These are phyloP conservation scores for Poronia punctata DNA, from an alignment of 495 filamentous ascomycete species.

Conservation along the genomic window DNA sequence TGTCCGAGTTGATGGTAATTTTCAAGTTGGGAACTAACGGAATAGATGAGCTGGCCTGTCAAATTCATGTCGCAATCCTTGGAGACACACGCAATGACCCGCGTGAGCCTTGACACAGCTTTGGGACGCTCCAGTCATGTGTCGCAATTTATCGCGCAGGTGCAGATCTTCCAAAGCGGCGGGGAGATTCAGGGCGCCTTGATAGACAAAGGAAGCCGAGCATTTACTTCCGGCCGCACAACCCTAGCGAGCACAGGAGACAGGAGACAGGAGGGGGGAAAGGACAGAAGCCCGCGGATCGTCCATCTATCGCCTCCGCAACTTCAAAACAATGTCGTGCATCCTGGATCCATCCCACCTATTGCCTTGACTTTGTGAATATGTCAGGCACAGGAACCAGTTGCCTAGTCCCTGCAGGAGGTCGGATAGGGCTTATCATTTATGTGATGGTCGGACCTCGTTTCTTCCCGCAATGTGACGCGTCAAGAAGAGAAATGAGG, in stretches of 20 bases:
- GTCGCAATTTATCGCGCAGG: constrained; percentile 1
- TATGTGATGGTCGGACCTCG: not conserved
- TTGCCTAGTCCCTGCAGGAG: constrained; percentile 1
- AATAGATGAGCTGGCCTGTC: no score
- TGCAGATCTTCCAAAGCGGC: not conserved
- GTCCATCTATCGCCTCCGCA: not conserved
- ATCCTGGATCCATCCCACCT: no score
- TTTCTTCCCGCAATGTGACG: constrained; percentile 3
- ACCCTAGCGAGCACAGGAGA: no score
- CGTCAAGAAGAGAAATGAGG: constrained; percentile 1
- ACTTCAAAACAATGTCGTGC: constrained; percentile 8
- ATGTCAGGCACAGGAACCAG: constrained; percentile 9
- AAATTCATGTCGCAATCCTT: no score
- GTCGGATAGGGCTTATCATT: not conserved
- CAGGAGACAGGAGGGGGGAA: not conserved
- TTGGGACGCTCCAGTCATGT: not conserved
- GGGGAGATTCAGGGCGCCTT: not conserved
- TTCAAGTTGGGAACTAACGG: no score
- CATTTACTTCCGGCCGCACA: no score
- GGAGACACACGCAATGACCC: constrained; percentile 2
- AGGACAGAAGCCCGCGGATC: not conserved
- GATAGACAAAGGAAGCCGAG: not conserved
- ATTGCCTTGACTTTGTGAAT: not conserved
- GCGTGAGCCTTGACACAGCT: not conserved
- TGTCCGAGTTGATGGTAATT: no score